phyloP scores from a whole-genome alignment of 169 alveolate genomes.

The Cryptosporidium andersoni region DNA sequence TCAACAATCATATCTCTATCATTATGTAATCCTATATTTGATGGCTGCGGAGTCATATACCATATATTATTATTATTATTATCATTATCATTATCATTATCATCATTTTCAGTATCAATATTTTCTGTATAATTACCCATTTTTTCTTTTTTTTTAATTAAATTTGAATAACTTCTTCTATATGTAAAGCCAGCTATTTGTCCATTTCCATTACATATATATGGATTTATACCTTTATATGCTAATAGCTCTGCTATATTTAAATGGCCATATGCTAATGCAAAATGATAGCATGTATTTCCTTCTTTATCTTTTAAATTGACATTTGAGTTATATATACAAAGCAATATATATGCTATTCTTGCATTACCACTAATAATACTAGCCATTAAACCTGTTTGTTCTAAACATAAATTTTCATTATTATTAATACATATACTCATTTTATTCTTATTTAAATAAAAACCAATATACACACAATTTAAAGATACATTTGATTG shows the following conservation, averaged over 20 bases:
- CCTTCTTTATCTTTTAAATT: slow-evolving; percentile 83
- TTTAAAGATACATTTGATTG: background rate
- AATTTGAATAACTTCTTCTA: slow-evolving; percentile 1
- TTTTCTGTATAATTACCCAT: slow-evolving; percentile 1
- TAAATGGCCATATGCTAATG: slow-evolving; percentile 71
- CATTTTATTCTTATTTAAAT: background rate
- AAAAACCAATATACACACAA: slow-evolving; percentile 44
- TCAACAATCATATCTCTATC: slow-evolving; percentile 40
- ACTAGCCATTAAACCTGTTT: slow-evolving; percentile 83
- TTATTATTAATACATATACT: background rate
- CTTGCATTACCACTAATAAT: slow-evolving; percentile 81
- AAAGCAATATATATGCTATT: slow-evolving; percentile 77
- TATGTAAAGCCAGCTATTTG: slow-evolving; percentile 62
- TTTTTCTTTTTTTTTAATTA: background rate
- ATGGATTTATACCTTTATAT: slow-evolving; percentile 57
- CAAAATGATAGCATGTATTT: slow-evolving; percentile 81
- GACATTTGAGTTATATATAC: slow-evolving; percentile 80
- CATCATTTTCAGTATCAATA: background rate
- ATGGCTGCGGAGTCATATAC: slow-evolving; percentile 54
- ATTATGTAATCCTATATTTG: slow-evolving; percentile 30
- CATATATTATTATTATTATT: background rate
- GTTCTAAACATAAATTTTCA: background rate
- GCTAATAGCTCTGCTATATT: slow-evolving; percentile 38
- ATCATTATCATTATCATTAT: background rate
- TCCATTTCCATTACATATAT: slow-evolving; percentile 13